Percentiles rank a stretch among this genome's conserved stretches.
Conservation (phyloP, 192 early-diverging fungal species). For the Linnemannia exigua region DNA sequence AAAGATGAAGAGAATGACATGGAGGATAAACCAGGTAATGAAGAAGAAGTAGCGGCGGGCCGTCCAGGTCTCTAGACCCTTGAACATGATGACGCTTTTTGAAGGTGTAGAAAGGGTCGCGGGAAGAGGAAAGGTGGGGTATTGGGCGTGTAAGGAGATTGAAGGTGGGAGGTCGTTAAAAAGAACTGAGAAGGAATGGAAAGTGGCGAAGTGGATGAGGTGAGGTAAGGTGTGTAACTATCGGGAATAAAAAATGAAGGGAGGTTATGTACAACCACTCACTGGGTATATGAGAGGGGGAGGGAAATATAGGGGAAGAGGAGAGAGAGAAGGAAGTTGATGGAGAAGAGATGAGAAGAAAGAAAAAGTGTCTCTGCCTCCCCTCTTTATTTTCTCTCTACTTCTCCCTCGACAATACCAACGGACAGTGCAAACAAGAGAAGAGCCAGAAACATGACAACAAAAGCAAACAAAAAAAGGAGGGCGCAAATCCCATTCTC, state of each 20-base stretch:
- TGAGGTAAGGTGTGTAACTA: background rate
- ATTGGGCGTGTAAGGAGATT: background rate
- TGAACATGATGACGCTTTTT: slow-evolving; percentile 18
- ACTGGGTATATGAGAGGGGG: background rate
- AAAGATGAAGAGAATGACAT: slow-evolving; percentile 63
- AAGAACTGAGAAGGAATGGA: background rate
- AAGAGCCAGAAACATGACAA: background rate
- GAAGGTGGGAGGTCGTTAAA: background rate
- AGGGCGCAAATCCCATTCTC: background rate
- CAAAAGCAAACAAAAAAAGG: background rate
- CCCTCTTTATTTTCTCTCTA: no score
- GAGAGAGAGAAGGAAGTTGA: background rate
- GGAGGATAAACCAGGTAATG: slow-evolving; percentile 56
- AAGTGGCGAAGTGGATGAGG: slow-evolving; percentile 12
- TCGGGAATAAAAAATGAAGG: background rate
- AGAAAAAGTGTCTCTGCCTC: no score
- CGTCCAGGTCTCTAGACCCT: slow-evolving; percentile 51
- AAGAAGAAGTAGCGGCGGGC: slow-evolving; percentile 48
- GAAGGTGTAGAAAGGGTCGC: background rate
- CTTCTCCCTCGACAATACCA: background rate
- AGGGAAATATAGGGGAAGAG: no score
- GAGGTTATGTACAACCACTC: background rate
- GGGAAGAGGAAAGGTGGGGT: slow-evolving; percentile 2
- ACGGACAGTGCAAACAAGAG: background rate
- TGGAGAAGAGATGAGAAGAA: background rate